phyloP scores from a whole-genome alignment of 2,329 filamentous ascomycete species.

The Exophiala aquamarina region DNA sequence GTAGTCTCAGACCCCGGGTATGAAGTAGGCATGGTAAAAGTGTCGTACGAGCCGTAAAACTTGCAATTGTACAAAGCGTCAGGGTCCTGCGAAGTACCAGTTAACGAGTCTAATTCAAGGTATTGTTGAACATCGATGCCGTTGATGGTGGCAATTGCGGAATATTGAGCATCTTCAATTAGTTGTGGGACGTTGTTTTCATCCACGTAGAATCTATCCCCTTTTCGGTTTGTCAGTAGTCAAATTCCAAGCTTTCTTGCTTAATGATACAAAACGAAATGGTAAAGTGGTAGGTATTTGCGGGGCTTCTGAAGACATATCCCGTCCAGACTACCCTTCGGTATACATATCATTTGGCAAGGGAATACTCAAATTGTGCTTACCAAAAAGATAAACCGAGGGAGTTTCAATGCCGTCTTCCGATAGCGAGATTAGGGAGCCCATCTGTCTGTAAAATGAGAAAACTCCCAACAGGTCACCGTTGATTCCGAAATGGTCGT shows the following conservation, averaged over 20 bases:
- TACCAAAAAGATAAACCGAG: background rate
- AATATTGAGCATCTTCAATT: background rate
- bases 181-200: too few relatives aligned
- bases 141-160: background rate
- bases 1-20: conserved; percentile 1
- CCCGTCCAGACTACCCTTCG: too few relatives aligned
- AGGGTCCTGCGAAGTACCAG: conserved; percentile 1
- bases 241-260: too few relatives aligned
- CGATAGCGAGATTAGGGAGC: background rate
- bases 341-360: too few relatives aligned
- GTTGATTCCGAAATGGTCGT: conserved; percentile 53
- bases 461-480: conserved; percentile 42
- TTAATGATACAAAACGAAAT: too few relatives aligned
- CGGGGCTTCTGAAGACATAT: too few relatives aligned
- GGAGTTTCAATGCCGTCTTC: conserved; percentile 1
- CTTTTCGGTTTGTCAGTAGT: too few relatives aligned
- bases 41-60: background rate
- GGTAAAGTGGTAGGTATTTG: too few relatives aligned
- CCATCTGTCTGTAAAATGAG: conserved; percentile 44
- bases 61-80: conserved; percentile 3
- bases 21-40: background rate
- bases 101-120: background rate
- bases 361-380: too few relatives aligned
- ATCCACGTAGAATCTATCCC: too few relatives aligned
- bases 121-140: background rate